phyloP scores from a whole-genome alignment of 805 yeast genomes.

The Kodamaea laetipori region DNA sequence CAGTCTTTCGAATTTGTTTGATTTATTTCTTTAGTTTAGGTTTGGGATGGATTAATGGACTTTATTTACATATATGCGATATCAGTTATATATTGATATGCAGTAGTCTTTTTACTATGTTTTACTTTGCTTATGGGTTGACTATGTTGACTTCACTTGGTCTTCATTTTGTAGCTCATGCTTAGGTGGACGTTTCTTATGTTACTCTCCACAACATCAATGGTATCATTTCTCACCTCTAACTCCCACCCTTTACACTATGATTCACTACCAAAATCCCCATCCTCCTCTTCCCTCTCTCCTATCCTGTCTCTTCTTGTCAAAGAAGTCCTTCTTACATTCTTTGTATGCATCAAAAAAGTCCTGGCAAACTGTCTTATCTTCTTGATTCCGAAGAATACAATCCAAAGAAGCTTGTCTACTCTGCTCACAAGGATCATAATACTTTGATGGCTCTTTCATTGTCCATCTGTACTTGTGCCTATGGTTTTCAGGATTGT shows the following conservation, averaged over 20 bases:
- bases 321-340: constrained; percentile 63
- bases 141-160: too few species aligned
- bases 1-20: constrained; percentile 9
- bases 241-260: too few species aligned
- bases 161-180: too few species aligned
- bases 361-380: constrained; percentile 63
- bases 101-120: too few species aligned
- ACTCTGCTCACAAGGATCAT: constrained; percentile 91
- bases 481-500: constrained; percentile 72
- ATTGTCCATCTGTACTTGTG: constrained; percentile 69
- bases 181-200: too few species aligned
- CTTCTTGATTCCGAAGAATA: constrained; percentile 72
- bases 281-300: constrained; percentile 44
- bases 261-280: constrained; percentile 43
- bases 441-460: constrained; percentile 81
- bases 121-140: too few species aligned
- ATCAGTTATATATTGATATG: too few species aligned
- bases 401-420: constrained; percentile 86
- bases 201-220: too few species aligned
- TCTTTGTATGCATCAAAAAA: constrained; percentile 93
- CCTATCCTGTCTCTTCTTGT: constrained; percentile 38
- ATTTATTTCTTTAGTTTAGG: background rate
- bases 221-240: too few species aligned
- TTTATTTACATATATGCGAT: too few species aligned
- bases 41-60: too few species aligned